Base-by-base conservation (phyloP, 345 rosid species). In the Toxicodendron radicans region DNA sequence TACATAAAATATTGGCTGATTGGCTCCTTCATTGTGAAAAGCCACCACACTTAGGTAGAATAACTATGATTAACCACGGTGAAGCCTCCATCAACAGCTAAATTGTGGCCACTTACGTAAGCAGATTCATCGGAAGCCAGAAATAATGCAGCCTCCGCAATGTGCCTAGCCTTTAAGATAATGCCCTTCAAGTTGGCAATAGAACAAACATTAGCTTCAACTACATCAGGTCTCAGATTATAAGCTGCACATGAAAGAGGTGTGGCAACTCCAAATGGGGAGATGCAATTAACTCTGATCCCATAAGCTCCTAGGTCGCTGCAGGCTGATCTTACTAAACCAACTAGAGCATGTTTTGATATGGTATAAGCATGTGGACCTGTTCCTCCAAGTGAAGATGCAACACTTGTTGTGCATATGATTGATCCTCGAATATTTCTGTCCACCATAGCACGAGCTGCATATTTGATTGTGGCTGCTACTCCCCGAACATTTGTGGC, bases 221-320 rank as follows among this genome's bases (percentile, higher is more conserved):
- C 87, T 62, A 66, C 61, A 41, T 30, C 66, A 7, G 95, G 85
- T 65, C 81, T 66, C 82, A 87, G 58, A 60, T 87, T 80, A 58
- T 73, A 91, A 21, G 85, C 83, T 8, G 17, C 68, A 63, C 98
- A 94, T 43, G 89, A 69, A 18, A 92, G 86, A 20, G 97, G 97
- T 1, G 99, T 94, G 1, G 87, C 97, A 0, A 94, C 87, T 23
- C 99, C 99, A 61, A 75, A 94, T 0, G 98, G 97, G 12, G 98
- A 89, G 2, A 94, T 73, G 38, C 91, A 88, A 45, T 94, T 94
- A 35, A 94, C 98, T 76, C 98, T 81, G 63, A 94, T 92, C 80
- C 98, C 98, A 32, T 92, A 64, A 12, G 75, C 83, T 63, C 98
- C 98, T 11, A 94, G 81, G 79, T 90, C 98, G 9, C 92, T 82